Evolutionary conservation across 257 asterid species (phyloP).

Genomic region (Petrea volubilis): DNA sequence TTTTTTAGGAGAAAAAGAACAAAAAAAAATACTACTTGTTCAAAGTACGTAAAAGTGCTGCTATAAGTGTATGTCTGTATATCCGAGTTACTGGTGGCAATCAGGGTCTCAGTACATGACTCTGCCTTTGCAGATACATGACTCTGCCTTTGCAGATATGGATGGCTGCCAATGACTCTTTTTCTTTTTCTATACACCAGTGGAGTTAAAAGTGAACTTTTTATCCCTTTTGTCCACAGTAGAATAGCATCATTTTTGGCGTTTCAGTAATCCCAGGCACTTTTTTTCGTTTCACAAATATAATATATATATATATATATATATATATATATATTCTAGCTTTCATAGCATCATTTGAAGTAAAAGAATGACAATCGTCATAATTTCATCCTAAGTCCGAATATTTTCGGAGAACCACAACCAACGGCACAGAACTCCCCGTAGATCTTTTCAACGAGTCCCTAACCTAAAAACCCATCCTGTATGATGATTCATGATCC

Average conservation of each 20-base stretch:
- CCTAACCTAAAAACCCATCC: conserved; percentile 17
- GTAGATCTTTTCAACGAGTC: conserved; percentile 23
- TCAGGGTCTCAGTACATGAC: conserved; percentile 4
- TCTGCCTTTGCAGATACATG: conserved; percentile 16
- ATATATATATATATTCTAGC: too few relatives aligned
- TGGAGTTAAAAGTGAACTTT: conserved; percentile 13
- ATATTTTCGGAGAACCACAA: conserved; percentile 16
- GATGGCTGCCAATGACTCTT: conserved; percentile 23
- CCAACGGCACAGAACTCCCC: conserved; percentile 24
- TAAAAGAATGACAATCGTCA: conserved; percentile 9
- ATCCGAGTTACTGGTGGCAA: conserved; percentile 8
- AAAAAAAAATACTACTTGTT: neutral
- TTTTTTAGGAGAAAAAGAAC: too few relatives aligned
- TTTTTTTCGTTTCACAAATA: neutral
- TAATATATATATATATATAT: too few relatives aligned
- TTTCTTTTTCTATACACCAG: conserved; percentile 8
- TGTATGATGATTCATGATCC: conserved; percentile 27
- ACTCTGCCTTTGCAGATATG: conserved; percentile 16
- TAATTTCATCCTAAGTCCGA: neutral
- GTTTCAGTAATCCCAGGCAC: neutral
- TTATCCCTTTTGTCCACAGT: conserved; percentile 8
- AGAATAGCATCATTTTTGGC: neutral
- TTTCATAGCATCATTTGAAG: neutral
- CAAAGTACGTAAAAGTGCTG: neutral
- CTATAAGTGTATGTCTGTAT: neutral